These are phyloP conservation scores for Aureobasidium namibiae DNA, from an alignment of 2,329 filamentous ascomycete species.

Conservation along the genomic window DNA sequence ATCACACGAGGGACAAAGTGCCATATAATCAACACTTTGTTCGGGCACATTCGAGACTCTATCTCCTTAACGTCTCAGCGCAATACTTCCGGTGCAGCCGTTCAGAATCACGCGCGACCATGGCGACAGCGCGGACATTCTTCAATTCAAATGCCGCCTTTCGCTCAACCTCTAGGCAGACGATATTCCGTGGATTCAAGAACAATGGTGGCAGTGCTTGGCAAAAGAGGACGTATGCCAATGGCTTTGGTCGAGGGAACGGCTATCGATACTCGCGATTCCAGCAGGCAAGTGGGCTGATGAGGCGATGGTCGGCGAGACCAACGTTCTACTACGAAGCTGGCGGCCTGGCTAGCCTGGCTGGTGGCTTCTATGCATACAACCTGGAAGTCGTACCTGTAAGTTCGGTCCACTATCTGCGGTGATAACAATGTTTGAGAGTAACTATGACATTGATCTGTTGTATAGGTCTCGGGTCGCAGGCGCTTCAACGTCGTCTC, in stretches of 20 bases:
- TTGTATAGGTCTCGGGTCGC: conserved; percentile 52
- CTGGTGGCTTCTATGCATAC: conserved; percentile 53
- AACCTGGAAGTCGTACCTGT: conserved; percentile 65
- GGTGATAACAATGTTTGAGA: neutral
- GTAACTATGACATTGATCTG: neutral
- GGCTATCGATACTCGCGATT: conserved; percentile 27
- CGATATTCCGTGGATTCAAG: neutral
- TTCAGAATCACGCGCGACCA: neutral
- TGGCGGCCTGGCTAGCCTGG: conserved; percentile 32
- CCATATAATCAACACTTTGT: neutral
- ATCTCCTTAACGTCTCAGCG: neutral
- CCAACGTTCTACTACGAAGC: conserved; percentile 42
- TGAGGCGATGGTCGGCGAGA: conserved; percentile 31
- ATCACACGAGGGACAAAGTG: neutral
- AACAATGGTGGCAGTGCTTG: neutral
- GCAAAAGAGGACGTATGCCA: neutral
- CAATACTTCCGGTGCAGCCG: no score
- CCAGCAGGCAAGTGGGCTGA: conserved; percentile 18
- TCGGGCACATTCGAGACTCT: no score
- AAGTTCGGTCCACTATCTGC: conserved; percentile 12
- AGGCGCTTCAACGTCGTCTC: conserved; percentile 64
- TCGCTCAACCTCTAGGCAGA: neutral
- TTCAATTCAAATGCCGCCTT: neutral
- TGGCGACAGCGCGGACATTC: neutral
- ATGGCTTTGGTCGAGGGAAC: neutral